A percentile compares a stretch with the other conserved stretches of the same genome.
Conservation (phyloP, 805 yeast genomes). For the Candida saitoana region DNA sequence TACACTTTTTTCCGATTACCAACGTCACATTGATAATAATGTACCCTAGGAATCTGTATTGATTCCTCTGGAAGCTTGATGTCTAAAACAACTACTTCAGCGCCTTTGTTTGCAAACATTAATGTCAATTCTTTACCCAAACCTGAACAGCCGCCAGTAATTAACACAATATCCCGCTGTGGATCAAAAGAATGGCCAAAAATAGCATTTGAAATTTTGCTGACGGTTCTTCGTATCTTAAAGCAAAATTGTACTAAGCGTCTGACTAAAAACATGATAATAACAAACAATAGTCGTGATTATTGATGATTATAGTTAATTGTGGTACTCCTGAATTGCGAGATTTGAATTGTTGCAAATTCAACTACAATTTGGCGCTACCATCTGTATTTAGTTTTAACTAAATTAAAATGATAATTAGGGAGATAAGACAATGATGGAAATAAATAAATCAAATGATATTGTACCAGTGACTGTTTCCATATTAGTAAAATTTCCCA, state of each 20-base stretch:
- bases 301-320: background rate
- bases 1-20: conserved; percentile 46
- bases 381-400: too few relatives aligned
- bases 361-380: background rate
- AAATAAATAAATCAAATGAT: too few relatives aligned
- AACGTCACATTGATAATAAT: conserved; percentile 69
- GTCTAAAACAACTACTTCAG: conserved; percentile 66
- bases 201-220: conserved; percentile 31
- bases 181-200: conserved; percentile 54
- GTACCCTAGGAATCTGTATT: conserved; percentile 35
- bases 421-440: too few relatives aligned
- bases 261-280: background rate
- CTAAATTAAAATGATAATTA: too few relatives aligned
- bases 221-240: conserved; percentile 16
- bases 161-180: conserved; percentile 54
- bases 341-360: background rate
- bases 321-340: background rate
- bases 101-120: conserved; percentile 39
- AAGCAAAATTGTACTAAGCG: background rate
- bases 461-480: too few relatives aligned
- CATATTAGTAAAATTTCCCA: too few relatives aligned
- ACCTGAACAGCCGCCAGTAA: conserved; percentile 86
- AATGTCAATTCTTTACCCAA: conserved; percentile 64
- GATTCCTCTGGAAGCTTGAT: conserved; percentile 24
- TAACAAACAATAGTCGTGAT: background rate